Evolutionary conservation across 768 basidiomycete species (phyloP).

Genomic region (Amanita inopinata): DNA sequence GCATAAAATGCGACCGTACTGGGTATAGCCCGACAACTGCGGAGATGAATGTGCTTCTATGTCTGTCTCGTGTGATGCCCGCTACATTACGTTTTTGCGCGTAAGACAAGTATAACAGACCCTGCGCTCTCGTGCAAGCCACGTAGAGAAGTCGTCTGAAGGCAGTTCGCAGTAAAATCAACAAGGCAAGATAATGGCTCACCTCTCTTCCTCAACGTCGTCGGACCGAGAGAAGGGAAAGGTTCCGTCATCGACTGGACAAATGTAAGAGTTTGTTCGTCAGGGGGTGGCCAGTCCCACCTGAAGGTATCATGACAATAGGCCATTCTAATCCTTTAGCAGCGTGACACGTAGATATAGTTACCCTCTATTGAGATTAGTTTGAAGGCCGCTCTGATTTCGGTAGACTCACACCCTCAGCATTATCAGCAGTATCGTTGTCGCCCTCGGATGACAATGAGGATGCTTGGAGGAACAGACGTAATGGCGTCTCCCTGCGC

Average conservation of each 20-base stretch:
- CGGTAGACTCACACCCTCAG: constrained; percentile 18
- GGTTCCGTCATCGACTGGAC: constrained; percentile 58
- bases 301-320: constrained; percentile 71
- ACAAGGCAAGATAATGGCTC: constrained; percentile 10
- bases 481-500: constrained; percentile 46
- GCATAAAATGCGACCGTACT: neutral
- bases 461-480: constrained; percentile 67
- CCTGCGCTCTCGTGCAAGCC: constrained; percentile 80
- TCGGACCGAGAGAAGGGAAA: constrained; percentile 71
- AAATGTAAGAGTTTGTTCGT: neutral
- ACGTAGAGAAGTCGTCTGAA: constrained; percentile 76
- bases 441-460: constrained; percentile 79
- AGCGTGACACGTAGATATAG: constrained; percentile 78
- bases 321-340: constrained; percentile 94
- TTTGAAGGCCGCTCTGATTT: neutral
- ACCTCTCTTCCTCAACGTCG: constrained; percentile 79
- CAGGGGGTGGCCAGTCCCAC: constrained; percentile 21
- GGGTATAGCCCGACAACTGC: constrained; percentile 19
- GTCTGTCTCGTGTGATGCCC: constrained; percentile 42
- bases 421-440: constrained; percentile 36
- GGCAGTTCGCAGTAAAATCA: neutral
- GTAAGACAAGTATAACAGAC: constrained; percentile 51
- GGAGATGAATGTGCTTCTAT: constrained; percentile 50
- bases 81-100: constrained; percentile 38
- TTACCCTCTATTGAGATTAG: constrained; percentile 50